phyloP scores from a whole-genome alignment of 352 stramenopile species.

The Pythium sp. region DNA sequence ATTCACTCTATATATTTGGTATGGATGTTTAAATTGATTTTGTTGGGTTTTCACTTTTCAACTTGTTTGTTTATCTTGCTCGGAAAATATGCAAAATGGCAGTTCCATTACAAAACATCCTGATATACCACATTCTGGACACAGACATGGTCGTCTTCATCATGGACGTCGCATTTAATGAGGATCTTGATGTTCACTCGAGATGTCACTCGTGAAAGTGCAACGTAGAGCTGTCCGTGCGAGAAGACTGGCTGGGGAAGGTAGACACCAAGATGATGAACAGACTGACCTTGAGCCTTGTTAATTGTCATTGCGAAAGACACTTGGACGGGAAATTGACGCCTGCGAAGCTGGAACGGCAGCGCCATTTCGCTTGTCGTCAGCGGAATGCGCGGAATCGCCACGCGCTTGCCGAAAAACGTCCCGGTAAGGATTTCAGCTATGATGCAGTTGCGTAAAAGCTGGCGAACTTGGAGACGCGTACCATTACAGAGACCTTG shows the following conservation, averaged over 20 bases:
- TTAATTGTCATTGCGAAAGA: conserved; percentile 40
- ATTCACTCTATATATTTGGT: no score
- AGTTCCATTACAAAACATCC: not conserved
- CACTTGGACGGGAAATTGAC: conserved; percentile 31
- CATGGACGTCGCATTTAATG: conserved; percentile 10
- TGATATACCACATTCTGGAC: conserved; percentile 19
- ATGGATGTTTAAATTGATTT: no score
- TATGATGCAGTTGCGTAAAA: conserved; percentile 24
- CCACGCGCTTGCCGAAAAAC: conserved; percentile 16
- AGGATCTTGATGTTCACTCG: conserved; percentile 19
- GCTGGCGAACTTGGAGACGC: conserved; percentile 22
- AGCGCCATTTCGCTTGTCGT: conserved; percentile 17
- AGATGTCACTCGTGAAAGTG: conserved; percentile 22
- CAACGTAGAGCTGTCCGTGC: conserved; percentile 32
- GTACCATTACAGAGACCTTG: conserved; percentile 26
- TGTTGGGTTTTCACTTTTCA: no score
- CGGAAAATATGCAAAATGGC: not conserved
- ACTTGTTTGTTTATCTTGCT: no score
- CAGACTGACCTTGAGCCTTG: conserved; percentile 35
- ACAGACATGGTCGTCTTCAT: conserved; percentile 17
- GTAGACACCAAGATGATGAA: conserved; percentile 30
- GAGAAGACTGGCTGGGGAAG: conserved; percentile 25
- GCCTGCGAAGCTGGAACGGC: conserved; percentile 21
- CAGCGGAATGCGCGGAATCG: conserved; percentile 26
- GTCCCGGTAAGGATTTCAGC: conserved; percentile 28